Base-by-base conservation (phyloP, 257 asterid genomes). In the Cynanchum wilfordii region DNA sequence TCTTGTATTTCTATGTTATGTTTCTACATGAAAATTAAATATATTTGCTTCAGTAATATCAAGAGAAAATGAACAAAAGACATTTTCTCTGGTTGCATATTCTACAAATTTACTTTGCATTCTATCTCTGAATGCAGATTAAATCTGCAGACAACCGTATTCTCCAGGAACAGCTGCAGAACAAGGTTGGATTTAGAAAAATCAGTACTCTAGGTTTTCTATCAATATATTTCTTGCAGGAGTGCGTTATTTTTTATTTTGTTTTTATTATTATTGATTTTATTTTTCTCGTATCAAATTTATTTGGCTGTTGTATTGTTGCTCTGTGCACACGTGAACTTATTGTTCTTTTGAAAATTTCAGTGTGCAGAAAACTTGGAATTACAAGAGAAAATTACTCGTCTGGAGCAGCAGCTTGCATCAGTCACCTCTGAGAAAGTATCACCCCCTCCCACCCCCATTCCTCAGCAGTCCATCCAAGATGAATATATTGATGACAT, bases 111-210 rank as follows among this genome's bases (percentile, higher is more conserved):
- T 85, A 67, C 51, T 84, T 70, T 72, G 73, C 74, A 51, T 74
- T 82, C 77, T 63, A 68, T 75, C 69, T 73, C 70, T 74, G 73
- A 63, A 69, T 88, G 84, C 96, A 95, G 99, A 89, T 95, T 68
- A 95, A 76, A 79, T 82, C 97, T 19, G 99, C 99, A 3, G 99
- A 95, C 74, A 95, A 95, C 70, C 95, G 97, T 58, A 82, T 95
- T 62, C 96, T 95, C 70, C 99, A 92, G 78, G 99, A 92, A 68
- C 97, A 95, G 85, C 89, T 95, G 75, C 92, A 89, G 79, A 90
- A 79, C 77, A 91, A 95, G 97, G 99, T 95, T 44, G 54, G 64
- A 52, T 13, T 58, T 9, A 44, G 24, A 13, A 58, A 51, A 57
- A 69, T 73, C 36, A 54, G 16, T 25, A 27, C n/a, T 30, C 36